Base-by-base conservation (phyloP, 371 early-diverging fungal genomes). In the Furculomyces boomerangus region DNA sequence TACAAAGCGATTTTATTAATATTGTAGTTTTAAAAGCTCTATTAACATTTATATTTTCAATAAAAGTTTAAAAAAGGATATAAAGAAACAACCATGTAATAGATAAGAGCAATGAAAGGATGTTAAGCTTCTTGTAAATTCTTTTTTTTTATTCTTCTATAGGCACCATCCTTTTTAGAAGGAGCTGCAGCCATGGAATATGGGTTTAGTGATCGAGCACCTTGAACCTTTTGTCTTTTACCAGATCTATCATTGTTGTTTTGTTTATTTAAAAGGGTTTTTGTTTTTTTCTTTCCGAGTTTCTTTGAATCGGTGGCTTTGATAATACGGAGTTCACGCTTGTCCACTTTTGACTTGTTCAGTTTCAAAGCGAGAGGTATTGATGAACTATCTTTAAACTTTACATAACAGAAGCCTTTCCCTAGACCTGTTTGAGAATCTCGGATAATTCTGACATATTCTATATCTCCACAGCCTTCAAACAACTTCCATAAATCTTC, bases 381-480 rank as follows among this genome's bases (percentile, higher is more conserved):
- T 3, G 46, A 10, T 3, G 30, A 20, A 28, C 67, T 56, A n/a
- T 60, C 77, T 30, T 60, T 61, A 60, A 85, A 85, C 60, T 80
- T 79, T 30, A 86, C 90, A 64, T 90, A 93, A 0, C 81, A 93
- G 63, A 93, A 81, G 0, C 96, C 96, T 62, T 93, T 95, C 48
- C 96, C 96, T n/a, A 93, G 69, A 57, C 88, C 90, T 5, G 88
- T 90, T 58, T 74, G 77, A 27, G 70, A 63, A 63, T 95, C 96
- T 26, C 93, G 80, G 32, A 95, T 75, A 20, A 90, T 71, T 7
- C 96, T 75, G 26, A 93, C 90, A 59, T 76, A 75, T 61, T 85
- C 84, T 58, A 93, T 80, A 14, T 80, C 75, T 5, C 92, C 92
- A 60, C 85, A 83, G 22, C 80, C 76, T 40, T 68, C 77, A 66